phyloP scores from a whole-genome alignment of 1,284 basidiomycete genomes.

The Pascua guehoae region DNA sequence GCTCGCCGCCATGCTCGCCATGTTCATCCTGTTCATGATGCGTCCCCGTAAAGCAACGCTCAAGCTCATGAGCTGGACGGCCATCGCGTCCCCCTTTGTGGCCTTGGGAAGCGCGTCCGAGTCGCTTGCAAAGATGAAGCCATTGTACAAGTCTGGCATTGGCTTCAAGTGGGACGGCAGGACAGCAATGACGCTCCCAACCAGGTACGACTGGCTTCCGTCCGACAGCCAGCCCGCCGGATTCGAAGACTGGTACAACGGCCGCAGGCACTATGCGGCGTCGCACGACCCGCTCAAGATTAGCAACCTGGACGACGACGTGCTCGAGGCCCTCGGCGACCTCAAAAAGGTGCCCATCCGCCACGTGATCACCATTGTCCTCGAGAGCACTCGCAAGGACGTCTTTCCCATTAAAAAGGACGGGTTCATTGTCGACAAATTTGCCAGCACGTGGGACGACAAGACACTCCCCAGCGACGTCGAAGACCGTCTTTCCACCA shows the following conservation, averaged over 20 bases:
- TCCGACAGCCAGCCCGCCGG: neutral
- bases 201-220: neutral
- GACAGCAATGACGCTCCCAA: neutral
- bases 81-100: neutral
- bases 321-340: conserved; percentile 2
- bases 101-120: neutral
- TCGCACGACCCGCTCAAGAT: conserved; percentile 11
- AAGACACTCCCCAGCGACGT: neutral
- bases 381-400: conserved; percentile 9
- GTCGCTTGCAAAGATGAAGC: neutral
- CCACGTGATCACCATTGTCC: conserved; percentile 6
- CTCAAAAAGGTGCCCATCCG: conserved; percentile 4
- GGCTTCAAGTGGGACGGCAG: neutral
- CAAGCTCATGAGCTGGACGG: conserved; percentile 3
- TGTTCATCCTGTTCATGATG: neutral
- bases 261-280: neutral
- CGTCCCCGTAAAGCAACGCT: conserved; percentile 1
- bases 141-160: conserved; percentile 1
- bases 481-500: neutral
- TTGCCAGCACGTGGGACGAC: neutral
- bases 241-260: conserved; percentile 3
- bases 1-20: neutral
- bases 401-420: conserved; percentile 6
- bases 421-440: neutral
- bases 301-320: conserved; percentile 3